Percentiles rank a stretch among this genome's conserved stretches.
These are phyloP conservation scores for Carex parvula DNA, from an alignment of 176 grass and related monocot genomes.

Conservation along the genomic window DNA sequence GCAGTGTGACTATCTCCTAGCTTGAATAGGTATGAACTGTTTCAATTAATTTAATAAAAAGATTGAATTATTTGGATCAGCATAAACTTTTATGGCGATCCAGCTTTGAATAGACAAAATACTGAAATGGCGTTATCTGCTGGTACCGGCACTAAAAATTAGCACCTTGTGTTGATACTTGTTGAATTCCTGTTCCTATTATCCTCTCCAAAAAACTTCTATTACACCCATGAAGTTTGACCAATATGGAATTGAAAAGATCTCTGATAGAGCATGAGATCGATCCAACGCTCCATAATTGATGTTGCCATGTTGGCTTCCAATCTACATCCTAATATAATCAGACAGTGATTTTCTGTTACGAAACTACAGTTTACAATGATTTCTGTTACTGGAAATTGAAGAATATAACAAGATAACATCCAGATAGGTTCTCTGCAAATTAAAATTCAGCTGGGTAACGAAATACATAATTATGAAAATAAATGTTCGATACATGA, in stretches of 20 bases:
- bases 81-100: not conserved
- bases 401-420: not conserved
- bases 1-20: not conserved
- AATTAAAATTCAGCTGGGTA: too few species aligned
- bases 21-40: not conserved
- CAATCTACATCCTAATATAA: too few species aligned
- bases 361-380: not conserved
- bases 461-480: not conserved
- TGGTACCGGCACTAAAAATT: not conserved
- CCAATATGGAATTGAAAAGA: not conserved
- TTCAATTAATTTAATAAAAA: not conserved
- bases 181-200: not conserved
- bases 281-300: too few species aligned
- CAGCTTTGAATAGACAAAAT: not conserved
- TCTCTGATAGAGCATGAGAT: not conserved
- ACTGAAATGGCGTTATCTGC: not conserved
- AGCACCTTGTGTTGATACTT: not conserved
- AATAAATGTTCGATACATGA: not conserved
- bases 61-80: not conserved
- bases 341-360: too few species aligned
- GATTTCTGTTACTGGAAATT: not conserved
- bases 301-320: too few species aligned
- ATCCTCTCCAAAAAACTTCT: not conserved
- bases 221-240: not conserved
- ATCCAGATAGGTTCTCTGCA: not conserved